A percentile compares a stretch with the other conserved stretches of the same genome.
Conservation (phyloP, 202 grass and related monocot genomes). For the Brachypodium distachyon region DNA sequence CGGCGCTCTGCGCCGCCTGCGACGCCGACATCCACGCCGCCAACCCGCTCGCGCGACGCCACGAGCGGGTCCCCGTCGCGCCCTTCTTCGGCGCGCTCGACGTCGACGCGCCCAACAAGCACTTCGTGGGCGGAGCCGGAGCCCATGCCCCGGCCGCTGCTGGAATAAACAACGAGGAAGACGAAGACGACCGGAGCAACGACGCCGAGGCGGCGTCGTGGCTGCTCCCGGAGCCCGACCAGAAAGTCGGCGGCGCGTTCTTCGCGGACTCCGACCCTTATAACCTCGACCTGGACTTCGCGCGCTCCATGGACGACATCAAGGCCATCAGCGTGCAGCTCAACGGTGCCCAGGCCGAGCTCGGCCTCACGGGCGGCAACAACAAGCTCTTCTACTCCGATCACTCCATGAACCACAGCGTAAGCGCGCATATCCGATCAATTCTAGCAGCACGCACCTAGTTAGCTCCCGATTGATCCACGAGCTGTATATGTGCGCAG, state of each 20-base stretch:
- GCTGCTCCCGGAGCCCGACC: conserved; percentile 52
- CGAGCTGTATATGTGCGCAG: conserved; percentile 30
- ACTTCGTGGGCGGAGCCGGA: neutral
- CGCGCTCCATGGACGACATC: conserved; percentile 42
- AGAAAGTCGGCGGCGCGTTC: conserved; percentile 18
- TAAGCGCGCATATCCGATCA: conserved; percentile 10
- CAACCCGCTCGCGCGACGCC: conserved; percentile 65
- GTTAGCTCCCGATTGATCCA: neutral
- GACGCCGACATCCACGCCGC: conserved; percentile 86
- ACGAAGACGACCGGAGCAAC: conserved; percentile 38
- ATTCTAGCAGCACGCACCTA: no score
- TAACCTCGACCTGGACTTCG: conserved; percentile 69
- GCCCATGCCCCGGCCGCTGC: neutral
- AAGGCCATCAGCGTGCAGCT: conserved; percentile 44
- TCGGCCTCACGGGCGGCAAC: conserved; percentile 19
- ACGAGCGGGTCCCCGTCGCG: conserved; percentile 59
- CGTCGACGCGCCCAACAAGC: conserved; percentile 40
- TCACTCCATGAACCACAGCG: conserved; percentile 46
- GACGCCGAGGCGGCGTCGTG: conserved; percentile 65
- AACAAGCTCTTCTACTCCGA: conserved; percentile 24
- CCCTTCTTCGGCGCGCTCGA: conserved; percentile 49
- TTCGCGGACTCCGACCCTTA: conserved; percentile 41
- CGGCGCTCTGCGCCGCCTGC: conserved; percentile 62
- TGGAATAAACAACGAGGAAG: no score
- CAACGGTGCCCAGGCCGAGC: conserved; percentile 20